Conservation (phyloP, 2,329 filamentous ascomycete species). For the Neopestalotiopsis sp. region DNA sequence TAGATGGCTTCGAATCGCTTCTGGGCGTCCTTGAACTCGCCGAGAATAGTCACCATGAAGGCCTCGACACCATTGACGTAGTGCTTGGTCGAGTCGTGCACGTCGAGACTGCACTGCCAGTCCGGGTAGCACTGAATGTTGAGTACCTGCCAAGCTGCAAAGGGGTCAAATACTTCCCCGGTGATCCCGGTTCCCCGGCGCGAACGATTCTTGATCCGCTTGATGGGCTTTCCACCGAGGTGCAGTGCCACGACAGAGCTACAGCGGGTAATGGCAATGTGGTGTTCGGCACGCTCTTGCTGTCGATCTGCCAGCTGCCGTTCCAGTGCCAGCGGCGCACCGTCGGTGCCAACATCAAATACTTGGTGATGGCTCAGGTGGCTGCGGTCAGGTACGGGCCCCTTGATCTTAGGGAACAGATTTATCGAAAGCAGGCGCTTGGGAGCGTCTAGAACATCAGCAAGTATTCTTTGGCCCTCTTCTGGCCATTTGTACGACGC, state of each 20-base stretch:
- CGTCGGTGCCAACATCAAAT: not conserved
- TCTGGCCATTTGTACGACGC: not conserved
- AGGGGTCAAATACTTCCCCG: not conserved
- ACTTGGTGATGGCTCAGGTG: conserved; percentile 7
- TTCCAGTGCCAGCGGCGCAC: not conserved
- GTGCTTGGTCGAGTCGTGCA: not conserved
- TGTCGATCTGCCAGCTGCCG: not conserved
- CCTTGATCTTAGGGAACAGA: not conserved
- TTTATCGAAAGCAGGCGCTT: not conserved
- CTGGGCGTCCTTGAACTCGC: not conserved
- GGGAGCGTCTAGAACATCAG: not conserved
- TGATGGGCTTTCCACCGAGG: conserved; percentile 11
- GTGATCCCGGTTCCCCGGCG: not conserved
- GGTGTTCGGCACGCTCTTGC: not conserved
- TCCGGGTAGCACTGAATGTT: conserved; percentile 10
- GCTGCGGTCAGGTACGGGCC: not conserved
- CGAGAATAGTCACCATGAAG: conserved; percentile 4
- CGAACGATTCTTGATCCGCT: not conserved
- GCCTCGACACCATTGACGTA: conserved; percentile 8
- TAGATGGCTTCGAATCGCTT: not conserved
- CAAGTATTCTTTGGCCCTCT: not conserved
- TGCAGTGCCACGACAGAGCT: conserved; percentile 4
- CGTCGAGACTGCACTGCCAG: not conserved
- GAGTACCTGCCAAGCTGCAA: conserved; percentile 9
- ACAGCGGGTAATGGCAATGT: conserved; percentile 6